Conservation (phyloP, 2,329 filamentous ascomycete species). For the Monosporascus sp. region DNA sequence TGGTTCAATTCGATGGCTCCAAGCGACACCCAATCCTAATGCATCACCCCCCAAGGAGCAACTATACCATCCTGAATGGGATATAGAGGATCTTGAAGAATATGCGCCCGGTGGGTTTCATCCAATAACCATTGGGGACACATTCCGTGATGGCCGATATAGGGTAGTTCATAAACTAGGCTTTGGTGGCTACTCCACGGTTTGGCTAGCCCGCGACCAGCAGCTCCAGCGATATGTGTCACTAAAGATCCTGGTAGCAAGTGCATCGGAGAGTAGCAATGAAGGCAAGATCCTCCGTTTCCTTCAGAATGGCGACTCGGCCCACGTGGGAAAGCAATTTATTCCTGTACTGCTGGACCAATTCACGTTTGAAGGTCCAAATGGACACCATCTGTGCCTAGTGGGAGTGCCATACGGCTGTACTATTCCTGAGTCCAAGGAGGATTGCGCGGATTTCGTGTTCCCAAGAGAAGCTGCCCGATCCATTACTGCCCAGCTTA, state of each 20-base stretch:
- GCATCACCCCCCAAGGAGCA: too few relatives aligned
- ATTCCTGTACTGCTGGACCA: constrained; percentile 10
- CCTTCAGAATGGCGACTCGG: constrained; percentile 1
- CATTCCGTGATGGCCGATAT: background rate
- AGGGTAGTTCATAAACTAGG: background rate
- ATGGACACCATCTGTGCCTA: constrained; percentile 11
- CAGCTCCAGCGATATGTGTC: constrained; percentile 17
- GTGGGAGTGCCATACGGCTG: constrained; percentile 6
- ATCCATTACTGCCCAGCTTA: constrained; percentile 13
- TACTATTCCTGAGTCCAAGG: constrained; percentile 2
- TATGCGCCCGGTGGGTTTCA: background rate
- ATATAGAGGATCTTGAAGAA: background rate
- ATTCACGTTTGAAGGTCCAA: constrained; percentile 10
- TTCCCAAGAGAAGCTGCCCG: constrained; percentile 11
- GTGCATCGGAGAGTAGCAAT: constrained; percentile 3
- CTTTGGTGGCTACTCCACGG: background rate
- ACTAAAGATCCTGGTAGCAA: background rate
- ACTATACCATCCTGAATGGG: too few relatives aligned
- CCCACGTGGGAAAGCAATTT: constrained; percentile 5
- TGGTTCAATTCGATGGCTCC: too few relatives aligned
- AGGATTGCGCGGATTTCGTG: constrained; percentile 1
- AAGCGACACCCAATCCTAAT: too few relatives aligned
- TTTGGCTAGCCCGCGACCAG: constrained; percentile 35
- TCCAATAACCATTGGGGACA: background rate
- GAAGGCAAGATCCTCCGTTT: constrained; percentile 5